Conservation (phyloP, 148 eudicot genomes). For the Dysphania ambrosioides region DNA sequence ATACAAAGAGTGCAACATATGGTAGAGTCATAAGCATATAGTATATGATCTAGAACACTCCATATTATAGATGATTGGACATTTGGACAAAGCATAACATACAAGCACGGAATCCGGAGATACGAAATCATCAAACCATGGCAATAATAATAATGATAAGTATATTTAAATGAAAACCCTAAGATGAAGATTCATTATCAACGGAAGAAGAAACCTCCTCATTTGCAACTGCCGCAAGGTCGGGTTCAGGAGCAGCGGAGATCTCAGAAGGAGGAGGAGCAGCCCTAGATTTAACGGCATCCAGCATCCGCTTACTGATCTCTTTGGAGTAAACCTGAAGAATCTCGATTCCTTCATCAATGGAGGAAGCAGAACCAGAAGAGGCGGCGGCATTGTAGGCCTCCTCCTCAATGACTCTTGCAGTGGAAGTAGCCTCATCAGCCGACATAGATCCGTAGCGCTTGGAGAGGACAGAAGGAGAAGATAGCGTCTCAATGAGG, state of each 20-base stretch:
- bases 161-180: conserved; percentile 24
- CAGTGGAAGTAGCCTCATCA: conserved; percentile 58
- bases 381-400: conserved; percentile 47
- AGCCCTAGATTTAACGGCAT: conserved; percentile 55
- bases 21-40: neutral
- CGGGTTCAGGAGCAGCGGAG: conserved; percentile 8
- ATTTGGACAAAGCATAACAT: neutral
- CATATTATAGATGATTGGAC: neutral
- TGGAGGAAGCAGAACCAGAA: conserved; percentile 11
- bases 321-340: conserved; percentile 80
- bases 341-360: conserved; percentile 73
- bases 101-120: neutral
- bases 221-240: conserved; percentile 16
- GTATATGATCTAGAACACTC: neutral
- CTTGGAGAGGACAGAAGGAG: conserved; percentile 74
- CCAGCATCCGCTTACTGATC: conserved; percentile 74
- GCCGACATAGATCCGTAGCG: conserved; percentile 65
- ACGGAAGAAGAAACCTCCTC: conserved; percentile 33
- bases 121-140: neutral
- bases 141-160: neutral
- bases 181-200: conserved; percentile 29
- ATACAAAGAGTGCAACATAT: neutral
- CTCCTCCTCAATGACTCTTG: conserved; percentile 59
- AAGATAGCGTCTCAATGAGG: conserved; percentile 71
- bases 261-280: conserved; percentile 4